Evolutionary conservation across 352 stramenopile species (phyloP), one percentile per base, ranked within the genome.

Genomic region (Phytophthora multivora): DNA sequence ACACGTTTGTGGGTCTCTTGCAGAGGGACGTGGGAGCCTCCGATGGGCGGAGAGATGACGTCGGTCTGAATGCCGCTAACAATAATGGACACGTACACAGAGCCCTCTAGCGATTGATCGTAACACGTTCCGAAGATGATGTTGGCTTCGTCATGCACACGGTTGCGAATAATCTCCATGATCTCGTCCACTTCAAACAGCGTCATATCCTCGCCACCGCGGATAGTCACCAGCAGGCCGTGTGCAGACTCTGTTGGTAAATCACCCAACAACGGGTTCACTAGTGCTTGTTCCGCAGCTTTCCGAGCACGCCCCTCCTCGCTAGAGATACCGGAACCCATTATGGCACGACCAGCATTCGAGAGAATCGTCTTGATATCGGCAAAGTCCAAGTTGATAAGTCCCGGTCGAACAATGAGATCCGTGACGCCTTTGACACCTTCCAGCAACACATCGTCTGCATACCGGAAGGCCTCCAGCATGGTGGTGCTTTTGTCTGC

Each of bases 351-450:
- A 0, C 96, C 96, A 5, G 95, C 95, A 69, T 96, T 93, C 30
- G 89, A 93, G 65, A 99, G 89, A 50, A 99, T 97, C 10, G 93
- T 95, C 61, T 97, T 92, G 53, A 99, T 98, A 73, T 99, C 96
- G 19, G 96, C 96, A 80, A 99, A 99, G 70, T 98, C 96, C 13
- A 99, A 77, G 68, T 99, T 99, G 51, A 99, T 97, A n/a, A 99
- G 70, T 38, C 96, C 96, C 7, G 96, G 95, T 53, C 96, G 95
- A 53, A 98, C 86, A 64, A 99, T 98, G 41, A 98, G 83, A 72
- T 98, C 95, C 0, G 95, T 98, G 43, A 98, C 97, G 40, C 94
- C 95, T 54, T 98, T 97, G 18, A 98, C 95, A 46, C 95, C 94
- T 72, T 98, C 93, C 3, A 98, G 75, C 40, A 99, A 70, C 54